phyloP scores from a whole-genome alignment of 768 basidiomycete genomes.

The Mycena leptocephala region DNA sequence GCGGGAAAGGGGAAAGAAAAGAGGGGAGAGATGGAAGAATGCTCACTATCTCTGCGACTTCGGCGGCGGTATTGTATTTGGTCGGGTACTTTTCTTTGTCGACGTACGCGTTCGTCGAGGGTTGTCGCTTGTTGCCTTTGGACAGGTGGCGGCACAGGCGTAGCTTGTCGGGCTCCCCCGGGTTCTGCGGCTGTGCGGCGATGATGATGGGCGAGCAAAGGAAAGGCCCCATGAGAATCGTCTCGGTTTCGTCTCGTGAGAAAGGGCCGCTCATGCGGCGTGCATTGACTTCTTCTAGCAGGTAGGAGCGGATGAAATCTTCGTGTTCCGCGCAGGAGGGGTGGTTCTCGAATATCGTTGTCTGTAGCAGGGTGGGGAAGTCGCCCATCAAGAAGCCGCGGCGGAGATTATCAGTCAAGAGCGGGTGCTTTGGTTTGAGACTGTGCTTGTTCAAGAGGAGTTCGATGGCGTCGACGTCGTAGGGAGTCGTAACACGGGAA shows the following conservation, averaged over 20 bases:
- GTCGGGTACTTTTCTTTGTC: constrained; percentile 37
- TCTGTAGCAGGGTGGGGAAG: not conserved
- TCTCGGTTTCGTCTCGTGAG: constrained; percentile 17
- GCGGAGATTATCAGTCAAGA: constrained; percentile 6
- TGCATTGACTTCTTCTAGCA: constrained; percentile 26
- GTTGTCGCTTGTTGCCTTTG: constrained; percentile 13
- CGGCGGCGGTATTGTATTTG: constrained; percentile 18
- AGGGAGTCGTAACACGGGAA: not conserved
- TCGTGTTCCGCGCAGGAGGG: not conserved
- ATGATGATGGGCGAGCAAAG: constrained; percentile 40
- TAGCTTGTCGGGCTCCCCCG: constrained; percentile 30
- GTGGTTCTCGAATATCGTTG: constrained; percentile 21
- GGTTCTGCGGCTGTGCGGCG: constrained; percentile 22
- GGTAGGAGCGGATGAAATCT: constrained; percentile 20
- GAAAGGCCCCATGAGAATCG: constrained; percentile 33
- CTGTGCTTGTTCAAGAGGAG: not conserved
- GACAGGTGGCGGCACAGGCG: constrained; percentile 38
- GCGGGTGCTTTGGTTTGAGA: not conserved
- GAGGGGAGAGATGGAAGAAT: not conserved
- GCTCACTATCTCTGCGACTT: constrained; percentile 33
- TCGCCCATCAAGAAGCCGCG: constrained; percentile 35
- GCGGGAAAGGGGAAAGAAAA: not conserved
- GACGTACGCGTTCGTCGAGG: constrained; percentile 30
- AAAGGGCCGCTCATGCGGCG: constrained; percentile 38
- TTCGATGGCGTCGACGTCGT: constrained; percentile 4